Percentiles rank a stretch among this genome's conserved stretches.
Conservation (phyloP, 2,329 filamentous ascomycete genomes). For the Fusarium palustre region DNA sequence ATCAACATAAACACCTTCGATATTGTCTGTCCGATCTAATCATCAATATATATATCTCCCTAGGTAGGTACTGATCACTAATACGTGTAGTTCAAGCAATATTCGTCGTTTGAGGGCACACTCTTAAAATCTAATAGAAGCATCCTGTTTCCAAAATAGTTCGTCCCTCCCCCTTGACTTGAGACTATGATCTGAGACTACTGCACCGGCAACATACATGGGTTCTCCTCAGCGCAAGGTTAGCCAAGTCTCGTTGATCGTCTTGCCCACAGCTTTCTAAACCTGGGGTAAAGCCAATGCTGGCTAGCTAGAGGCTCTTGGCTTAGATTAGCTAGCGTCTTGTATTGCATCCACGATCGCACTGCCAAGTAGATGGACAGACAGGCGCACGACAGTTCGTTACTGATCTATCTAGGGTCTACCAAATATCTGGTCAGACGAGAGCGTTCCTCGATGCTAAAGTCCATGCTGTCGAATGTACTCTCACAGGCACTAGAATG, state of each 20-base stretch:
- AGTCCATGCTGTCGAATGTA: not conserved
- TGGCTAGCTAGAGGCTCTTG: conserved; percentile 2
- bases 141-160: not conserved
- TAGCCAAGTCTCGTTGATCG: conserved; percentile 2
- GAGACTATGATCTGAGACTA: not conserved
- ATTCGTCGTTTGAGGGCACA: not conserved
- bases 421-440: not conserved
- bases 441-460: not conserved
- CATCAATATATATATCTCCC: too few species aligned
- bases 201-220: not conserved
- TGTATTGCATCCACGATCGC: conserved; percentile 10
- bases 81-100: not conserved
- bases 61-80: too few species aligned
- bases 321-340: conserved; percentile 1
- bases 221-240: not conserved
- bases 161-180: not conserved
- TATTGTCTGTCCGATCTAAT: not conserved
- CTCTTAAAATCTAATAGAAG: not conserved
- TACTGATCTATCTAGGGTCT: not conserved
- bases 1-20: not conserved
- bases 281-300: conserved; percentile 14
- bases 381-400: not conserved
- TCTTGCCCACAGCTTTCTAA: not conserved
- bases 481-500: not conserved
- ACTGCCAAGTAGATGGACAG: conserved; percentile 13